A percentile compares a stretch with the other conserved stretches of the same genome.
phyloP scores from a whole-genome alignment of 2,329 filamentous ascomycete species.

The Aplosporella prunicola region DNA sequence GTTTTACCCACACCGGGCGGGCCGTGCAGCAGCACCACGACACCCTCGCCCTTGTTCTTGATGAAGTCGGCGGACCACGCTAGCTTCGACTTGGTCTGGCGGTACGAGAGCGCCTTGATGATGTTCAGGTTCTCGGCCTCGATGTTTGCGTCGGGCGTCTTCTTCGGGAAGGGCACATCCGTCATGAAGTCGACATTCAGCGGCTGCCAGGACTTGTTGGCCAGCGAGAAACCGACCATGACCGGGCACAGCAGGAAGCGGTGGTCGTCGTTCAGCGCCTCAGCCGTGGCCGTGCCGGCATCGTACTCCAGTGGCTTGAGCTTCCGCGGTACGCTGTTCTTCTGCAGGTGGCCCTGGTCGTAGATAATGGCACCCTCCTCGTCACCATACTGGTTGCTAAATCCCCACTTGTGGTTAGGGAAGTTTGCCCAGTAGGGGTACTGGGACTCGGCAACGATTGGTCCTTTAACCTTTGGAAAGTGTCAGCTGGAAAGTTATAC shows the following conservation, averaged over 20 bases:
- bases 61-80: constrained; percentile 9
- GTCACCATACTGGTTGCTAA: too few species aligned
- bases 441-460: constrained; percentile 1
- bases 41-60: constrained; percentile 9
- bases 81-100: constrained; percentile 1
- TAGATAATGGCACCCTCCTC: too few species aligned
- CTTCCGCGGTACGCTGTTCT: too few species aligned
- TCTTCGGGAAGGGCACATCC: neutral
- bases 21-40: constrained; percentile 9
- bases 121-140: constrained; percentile 2
- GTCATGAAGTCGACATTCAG: constrained; percentile 7
- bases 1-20: constrained; percentile 9
- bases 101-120: constrained; percentile 8
- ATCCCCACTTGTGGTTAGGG: constrained; percentile 6
- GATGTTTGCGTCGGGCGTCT: constrained; percentile 6
- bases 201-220: constrained; percentile 3
- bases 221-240: constrained; percentile 7
- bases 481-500: neutral
- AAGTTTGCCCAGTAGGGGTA: neutral
- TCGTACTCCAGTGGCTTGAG: too few species aligned
- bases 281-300: too few species aligned
- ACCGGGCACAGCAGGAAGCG: constrained; percentile 7
- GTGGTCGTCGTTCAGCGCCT: constrained; percentile 1
- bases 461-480: neutral
- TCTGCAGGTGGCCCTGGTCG: too few species aligned